A percentile compares a stretch with the other conserved stretches of the same genome.
Evolutionary conservation across 331 rosid genomes (phyloP).

Genomic region (Quercus tomentella): DNA sequence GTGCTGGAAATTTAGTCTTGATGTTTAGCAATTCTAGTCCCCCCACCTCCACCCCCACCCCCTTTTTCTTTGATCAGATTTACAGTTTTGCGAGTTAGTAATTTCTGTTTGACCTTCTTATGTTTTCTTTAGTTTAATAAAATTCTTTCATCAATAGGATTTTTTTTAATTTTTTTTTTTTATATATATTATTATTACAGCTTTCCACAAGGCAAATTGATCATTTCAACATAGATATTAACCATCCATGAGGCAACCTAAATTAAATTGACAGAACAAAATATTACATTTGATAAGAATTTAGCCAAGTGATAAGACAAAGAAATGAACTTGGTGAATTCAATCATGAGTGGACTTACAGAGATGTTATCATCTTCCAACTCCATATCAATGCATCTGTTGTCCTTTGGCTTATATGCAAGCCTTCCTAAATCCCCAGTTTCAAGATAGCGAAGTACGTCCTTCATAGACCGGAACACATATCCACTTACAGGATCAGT

Average conservation of each 20-base stretch:
- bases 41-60: too few species aligned
- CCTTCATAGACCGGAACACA: slow-evolving; percentile 52
- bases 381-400: slow-evolving; percentile 2
- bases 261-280: background rate
- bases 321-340: background rate
- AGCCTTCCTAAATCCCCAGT: slow-evolving; percentile 44
- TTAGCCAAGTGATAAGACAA: background rate
- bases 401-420: slow-evolving; percentile 23
- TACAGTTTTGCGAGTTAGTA: background rate
- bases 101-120: background rate
- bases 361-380: slow-evolving; percentile 25
- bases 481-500: slow-evolving; percentile 59
- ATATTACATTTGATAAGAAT: background rate
- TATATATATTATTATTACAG: background rate
- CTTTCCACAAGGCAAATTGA: background rate
- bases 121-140: background rate
- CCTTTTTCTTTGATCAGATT: background rate
- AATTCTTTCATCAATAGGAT: background rate
- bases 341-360: slow-evolving; percentile 30
- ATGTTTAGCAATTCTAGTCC: background rate
- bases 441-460: slow-evolving; percentile 42
- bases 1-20: background rate
- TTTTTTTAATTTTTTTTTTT: background rate
- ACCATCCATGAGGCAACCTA: background rate
- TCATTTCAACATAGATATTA: background rate